Base-by-base conservation (phyloP, 2,329 filamentous ascomycete genomes). In the Phyllosticta citribraziliensis region DNA sequence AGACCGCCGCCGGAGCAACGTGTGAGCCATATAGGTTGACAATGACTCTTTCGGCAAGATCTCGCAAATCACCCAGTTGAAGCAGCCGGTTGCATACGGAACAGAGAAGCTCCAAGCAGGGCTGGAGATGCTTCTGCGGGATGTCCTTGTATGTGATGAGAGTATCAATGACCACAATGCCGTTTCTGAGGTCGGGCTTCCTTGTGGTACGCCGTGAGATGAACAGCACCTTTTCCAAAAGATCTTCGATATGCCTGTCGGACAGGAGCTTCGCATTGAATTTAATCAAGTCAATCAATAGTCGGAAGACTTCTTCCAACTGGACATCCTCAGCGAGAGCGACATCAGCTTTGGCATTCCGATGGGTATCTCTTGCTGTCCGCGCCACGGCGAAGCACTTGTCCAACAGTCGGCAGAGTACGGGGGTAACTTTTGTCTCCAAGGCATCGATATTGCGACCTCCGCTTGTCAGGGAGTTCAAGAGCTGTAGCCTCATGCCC, bases 91-190 rank as follows among this genome's bases (percentile, higher is more conserved):
- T 62, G 55, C 60, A 57, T 87, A 67, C 87, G 87, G 58, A 92
- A 47, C 61, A 59, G 22, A 62, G 40, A 2, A 91, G 82, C 64
- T 87, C 84, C 40, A 92, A 79, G 67, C 86, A 90, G 35, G 81
- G 80, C 66, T 81, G 81, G 51, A 91, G 78, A 62, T 83, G 84
- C 60, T 77, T 76, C 57, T 74, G 77, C 0, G 88, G 88, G 54
- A 92, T 84, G 35, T 84, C 82, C 3, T 86, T 85, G 69, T 88
- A 90, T 0, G 86, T 90, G 59, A 89, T 84, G 61, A 90, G 82
- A 10, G 85, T 81, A 69, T 89, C 83, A 62, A 91, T 81, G 56
- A 91, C 81, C 56, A 79, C 76, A 66, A 90, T 87, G 67, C 85
- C 88, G 19, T 84, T 82, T 58, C 79, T 80, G 62, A 92, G 78